Evolutionary conservation across 805 yeast genomes (phyloP), one percentile per base, ranked within the genome.

Genomic region (Yamadazyma laniorum): DNA sequence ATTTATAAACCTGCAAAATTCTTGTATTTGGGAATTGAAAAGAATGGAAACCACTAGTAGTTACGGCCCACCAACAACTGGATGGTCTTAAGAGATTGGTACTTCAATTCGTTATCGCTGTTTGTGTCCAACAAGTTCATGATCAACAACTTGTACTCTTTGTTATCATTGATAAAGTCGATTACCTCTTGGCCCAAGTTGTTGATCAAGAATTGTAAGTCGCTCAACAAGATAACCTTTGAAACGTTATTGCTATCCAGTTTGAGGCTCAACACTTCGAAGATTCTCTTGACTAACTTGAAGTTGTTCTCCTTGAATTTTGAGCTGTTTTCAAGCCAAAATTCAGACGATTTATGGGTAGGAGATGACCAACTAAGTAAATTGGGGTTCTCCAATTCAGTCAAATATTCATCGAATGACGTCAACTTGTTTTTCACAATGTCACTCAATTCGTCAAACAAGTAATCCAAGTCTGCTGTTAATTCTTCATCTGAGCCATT

Each of bases 41-140:
- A 15, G 13, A n/a, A 26, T 26, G 15, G 29, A 25, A 5, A n/a
- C n/a, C n/a, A n/a, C 18, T 39, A 39, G 29, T 34, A 39, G 13
- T 18, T 29, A 18, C 87, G 88, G 3, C 96, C 88, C 37, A 93
- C 95, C 52, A 93, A 78, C 40, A 82, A 77, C 68, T 93, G 99
- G n/a, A 96, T 87, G 3, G 97, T 89, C 61, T 86, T 87, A 56
- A 93, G 75, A 2, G 98, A 98, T 68, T 91, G 96, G 58, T 84
- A 93, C 58, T 91, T 86, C 49, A 93, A 90, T 56, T 87, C 93
- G 16, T 90, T 75, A 59, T 89, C 90, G 41, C 81, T 79, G 53
- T 77, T 80, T 42, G 60, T 57, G 18, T 67, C 74, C 79, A 93
- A 80, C 47, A 89, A 71, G 44, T 77, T 76, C 98, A 93, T 91